Evolutionary conservation across 176 grass and related monocot species (phyloP).

Genomic region (Carex myosuroides): DNA sequence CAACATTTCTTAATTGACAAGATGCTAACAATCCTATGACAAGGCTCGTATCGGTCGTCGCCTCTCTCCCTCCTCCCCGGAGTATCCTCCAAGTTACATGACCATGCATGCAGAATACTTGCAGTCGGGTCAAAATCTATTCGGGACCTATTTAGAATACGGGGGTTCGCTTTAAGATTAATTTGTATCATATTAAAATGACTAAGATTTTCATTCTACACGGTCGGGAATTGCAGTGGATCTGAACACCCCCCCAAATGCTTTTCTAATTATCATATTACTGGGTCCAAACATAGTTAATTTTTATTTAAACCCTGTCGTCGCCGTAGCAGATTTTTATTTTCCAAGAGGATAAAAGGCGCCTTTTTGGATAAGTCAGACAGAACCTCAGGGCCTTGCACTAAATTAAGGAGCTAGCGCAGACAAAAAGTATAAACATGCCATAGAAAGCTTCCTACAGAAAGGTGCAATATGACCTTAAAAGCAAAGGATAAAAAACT

Average conservation of each 20-base stretch:
- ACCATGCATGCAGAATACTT: too few relatives aligned
- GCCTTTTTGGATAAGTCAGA: slow-evolving; percentile 13
- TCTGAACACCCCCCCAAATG: not conserved
- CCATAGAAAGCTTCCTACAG: not conserved
- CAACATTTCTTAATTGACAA: not conserved
- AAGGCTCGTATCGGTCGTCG: not conserved
- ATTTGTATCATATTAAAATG: too few relatives aligned
- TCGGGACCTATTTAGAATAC: too few relatives aligned
- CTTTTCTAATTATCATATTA: not conserved
- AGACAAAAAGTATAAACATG: slow-evolving; percentile 12
- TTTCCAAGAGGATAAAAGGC: not conserved
- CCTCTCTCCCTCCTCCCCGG: too few relatives aligned
- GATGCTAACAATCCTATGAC: not conserved
- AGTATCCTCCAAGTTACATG: too few relatives aligned
- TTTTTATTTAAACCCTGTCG: not conserved
- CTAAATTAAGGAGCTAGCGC: not conserved
- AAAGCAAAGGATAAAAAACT: slow-evolving; percentile 16
- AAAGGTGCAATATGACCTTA: slow-evolving; percentile 11
- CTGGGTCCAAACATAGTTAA: not conserved
- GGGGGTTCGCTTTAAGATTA: too few relatives aligned
- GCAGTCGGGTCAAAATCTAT: too few relatives aligned
- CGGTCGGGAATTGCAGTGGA: too few relatives aligned
- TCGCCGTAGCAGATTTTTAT: not conserved
- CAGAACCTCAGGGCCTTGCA: slow-evolving; percentile 3
- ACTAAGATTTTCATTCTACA: too few relatives aligned